Evolutionary conservation across 2,329 filamentous ascomycete species (phyloP), one percentile per base, ranked within the genome.

Genomic region (Claviceps sp.): DNA sequence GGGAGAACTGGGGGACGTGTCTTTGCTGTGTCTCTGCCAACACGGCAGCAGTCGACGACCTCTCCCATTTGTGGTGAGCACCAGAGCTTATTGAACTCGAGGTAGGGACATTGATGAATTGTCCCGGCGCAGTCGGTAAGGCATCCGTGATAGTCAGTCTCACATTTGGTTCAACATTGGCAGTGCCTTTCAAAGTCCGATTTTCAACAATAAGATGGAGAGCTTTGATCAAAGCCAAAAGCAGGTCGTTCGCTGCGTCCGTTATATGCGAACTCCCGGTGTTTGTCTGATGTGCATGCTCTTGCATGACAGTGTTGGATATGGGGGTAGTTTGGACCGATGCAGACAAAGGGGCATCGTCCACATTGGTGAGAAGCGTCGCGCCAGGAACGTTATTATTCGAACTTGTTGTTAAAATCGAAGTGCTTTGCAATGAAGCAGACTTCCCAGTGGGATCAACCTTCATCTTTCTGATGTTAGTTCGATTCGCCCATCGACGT

Each of bases 201-300:
- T 34, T 6, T n/a, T n/a, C 20, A 11, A 49, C 1, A 7, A 46
- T n/a, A 49, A 49, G 49, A 22, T 29, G 17, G 14, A 60, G 49
- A 17, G 56, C 57, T 17, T 55, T 38, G 16, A 51, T 50, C 37
- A 60, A 51, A n/a, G 52, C 50, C 23, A 52, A 52, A 20, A 59
- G 50, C 13, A 60, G 38, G 45, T 39, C 51, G 6, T 38, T 22
- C 2, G 22, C 29, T 22, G 29, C 22, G 3, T 44, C 26, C 16
- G 23, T 17, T 16, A 7, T 22, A 11, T 38, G 39, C 7, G 42
- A 14, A 3, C 14, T n/a, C 17, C 46, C 26, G n/a, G 40, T 34
- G 5, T 50, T 43, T 1, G 42, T 14, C 4, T 26, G 36, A n/a
- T 29, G 49, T 9, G 14, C 8, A 8, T 17, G 13, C 2, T 39